Conservation (phyloP, 345 rosid genomes). For the Viola odorata region DNA sequence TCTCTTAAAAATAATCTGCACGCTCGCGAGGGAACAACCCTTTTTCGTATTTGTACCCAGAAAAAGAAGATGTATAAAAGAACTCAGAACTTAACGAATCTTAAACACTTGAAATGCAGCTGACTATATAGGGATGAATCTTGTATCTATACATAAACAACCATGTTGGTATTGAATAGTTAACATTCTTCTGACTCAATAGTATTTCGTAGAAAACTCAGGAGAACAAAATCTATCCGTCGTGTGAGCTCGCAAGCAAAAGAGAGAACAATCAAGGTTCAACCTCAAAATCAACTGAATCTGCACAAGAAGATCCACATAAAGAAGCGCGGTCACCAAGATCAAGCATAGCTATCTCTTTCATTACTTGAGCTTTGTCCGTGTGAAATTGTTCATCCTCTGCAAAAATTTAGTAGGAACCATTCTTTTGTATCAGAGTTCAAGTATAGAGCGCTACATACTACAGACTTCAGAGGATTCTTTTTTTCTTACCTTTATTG, state of each 20-base stretch:
- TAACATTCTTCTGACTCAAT: neutral
- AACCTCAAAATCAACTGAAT: conserved; percentile 13
- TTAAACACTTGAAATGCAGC: neutral
- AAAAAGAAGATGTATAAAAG: too few species aligned
- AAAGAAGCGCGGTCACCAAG: conserved; percentile 3
- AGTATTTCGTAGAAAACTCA: neutral
- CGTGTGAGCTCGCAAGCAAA: neutral
- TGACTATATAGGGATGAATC: neutral
- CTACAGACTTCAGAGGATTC: neutral
- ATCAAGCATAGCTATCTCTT: conserved; percentile 30
- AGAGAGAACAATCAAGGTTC: neutral
- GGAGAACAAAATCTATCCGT: neutral
- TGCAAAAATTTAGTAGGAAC: conserved; percentile 7
- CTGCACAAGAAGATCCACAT: conserved; percentile 9
- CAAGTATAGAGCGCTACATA: neutral
- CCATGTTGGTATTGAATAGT: neutral
- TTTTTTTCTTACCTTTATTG: conserved; percentile 10
- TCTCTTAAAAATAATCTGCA: too few species aligned
- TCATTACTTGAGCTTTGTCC: conserved; percentile 31
- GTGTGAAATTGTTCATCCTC: conserved; percentile 36
- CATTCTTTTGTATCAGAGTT: neutral
- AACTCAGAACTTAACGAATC: too few species aligned
- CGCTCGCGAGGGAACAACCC: too few species aligned
- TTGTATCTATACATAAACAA: neutral
- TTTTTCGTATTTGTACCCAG: too few species aligned